These are phyloP conservation scores for Phalaenopsis aphrodite DNA, from an alignment of 106 monocot genomes.

Conservation along the genomic window DNA sequence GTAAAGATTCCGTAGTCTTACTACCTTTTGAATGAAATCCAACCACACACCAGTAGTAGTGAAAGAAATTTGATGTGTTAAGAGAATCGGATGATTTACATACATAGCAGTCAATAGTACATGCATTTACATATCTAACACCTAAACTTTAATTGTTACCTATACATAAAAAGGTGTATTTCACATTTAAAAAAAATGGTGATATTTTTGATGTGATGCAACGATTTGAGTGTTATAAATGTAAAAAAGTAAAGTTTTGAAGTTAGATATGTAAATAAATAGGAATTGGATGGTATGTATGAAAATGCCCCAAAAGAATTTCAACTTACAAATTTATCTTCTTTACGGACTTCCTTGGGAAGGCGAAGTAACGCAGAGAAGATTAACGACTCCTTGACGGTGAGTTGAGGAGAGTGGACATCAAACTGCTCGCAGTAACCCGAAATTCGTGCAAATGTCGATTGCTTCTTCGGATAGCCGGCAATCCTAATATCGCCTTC, in stretches of 20 bases:
- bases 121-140: too few species aligned
- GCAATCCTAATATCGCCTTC: constrained; percentile 65
- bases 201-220: too few species aligned
- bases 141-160: too few species aligned
- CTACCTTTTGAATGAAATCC: not conserved
- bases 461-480: constrained; percentile 63
- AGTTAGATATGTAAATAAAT: too few species aligned
- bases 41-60: not conserved
- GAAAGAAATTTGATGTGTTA: not conserved
- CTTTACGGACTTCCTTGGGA: constrained; percentile 34
- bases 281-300: too few species aligned
- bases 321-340: constrained; percentile 43
- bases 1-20: not conserved
- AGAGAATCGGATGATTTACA: not conserved
- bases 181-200: too few species aligned
- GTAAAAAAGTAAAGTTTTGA: too few species aligned
- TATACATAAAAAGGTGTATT: too few species aligned
- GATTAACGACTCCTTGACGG: constrained; percentile 53
- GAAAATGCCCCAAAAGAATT: not conserved
- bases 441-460: constrained; percentile 63
- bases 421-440: constrained; percentile 77
- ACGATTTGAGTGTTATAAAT: too few species aligned
- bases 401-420: constrained; percentile 73
- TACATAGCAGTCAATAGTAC: too few species aligned
- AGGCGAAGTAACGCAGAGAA: constrained; percentile 62